Evolutionary conservation across 768 basidiomycete genomes (phyloP), one percentile per base, ranked within the genome.

Genomic region (Mycena polygramma): DNA sequence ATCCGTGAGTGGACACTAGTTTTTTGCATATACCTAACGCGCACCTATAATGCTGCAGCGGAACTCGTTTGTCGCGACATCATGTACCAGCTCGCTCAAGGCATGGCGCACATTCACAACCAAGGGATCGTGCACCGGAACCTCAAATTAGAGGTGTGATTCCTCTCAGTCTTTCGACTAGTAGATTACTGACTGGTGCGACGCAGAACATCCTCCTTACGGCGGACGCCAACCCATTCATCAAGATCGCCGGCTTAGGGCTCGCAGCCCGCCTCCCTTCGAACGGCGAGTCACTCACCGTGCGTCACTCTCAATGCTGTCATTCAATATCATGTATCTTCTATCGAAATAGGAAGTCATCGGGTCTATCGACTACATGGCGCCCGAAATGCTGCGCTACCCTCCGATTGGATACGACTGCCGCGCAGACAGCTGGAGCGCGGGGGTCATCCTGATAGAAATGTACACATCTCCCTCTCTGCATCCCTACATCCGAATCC

Each of bases 211-310:
- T 69, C 13, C 22, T 69, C 26, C 35, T 69, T 0, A 37, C 68
- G 1, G 63, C 62, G 17, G 51, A 63, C 39, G 20, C 30, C 1
- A 37, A 51, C 1, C 68, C 68, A 7, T 69, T 69, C 51, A 54
- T 69, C 51, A 69, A 69, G n/a, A 26, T 69, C 43, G 68, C 41
- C 1, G 68, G 63, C 22, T 69, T 69, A 17, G 68, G 68, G 8
- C 22, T 69, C 10, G 68, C 62, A 1, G 35, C 59, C 10, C 59
- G n/a, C 9, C 19, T 60, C 17, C 46, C 59, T 2, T 7, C 57
- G 6, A 17, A 46, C 15, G 30, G 55, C 9, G n/a, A 19, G 24
- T 41, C 14, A 2, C 35, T 63, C 7, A 69, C 11, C 24, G 62
- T 63, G 7, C 13, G 55, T 55, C 57, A n/a, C 7, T 30, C 6